Evolutionary conservation across 2,329 filamentous ascomycete species (phyloP).

Genomic region (Apiospora phragmitis): DNA sequence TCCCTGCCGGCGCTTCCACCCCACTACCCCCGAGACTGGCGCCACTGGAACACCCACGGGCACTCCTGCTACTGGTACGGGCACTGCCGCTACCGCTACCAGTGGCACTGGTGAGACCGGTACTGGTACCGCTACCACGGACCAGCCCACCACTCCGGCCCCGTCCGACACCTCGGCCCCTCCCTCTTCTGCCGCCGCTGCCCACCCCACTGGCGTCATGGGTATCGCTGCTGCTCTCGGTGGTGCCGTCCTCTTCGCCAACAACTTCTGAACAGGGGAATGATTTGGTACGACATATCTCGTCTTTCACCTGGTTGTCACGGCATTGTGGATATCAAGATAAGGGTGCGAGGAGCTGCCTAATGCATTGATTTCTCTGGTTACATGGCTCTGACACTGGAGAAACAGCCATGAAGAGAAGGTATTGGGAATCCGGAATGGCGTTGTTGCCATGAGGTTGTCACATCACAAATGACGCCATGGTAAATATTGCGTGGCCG

Average conservation of each 20-base stretch:
- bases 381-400: not conserved
- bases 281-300: not conserved
- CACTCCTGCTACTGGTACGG: slow-evolving; percentile 8
- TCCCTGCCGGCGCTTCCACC: slow-evolving; percentile 12
- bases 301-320: not conserved
- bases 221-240: slow-evolving; percentile 16
- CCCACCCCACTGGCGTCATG: slow-evolving; percentile 16
- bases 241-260: slow-evolving; percentile 10
- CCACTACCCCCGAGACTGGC: slow-evolving; percentile 10
- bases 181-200: slow-evolving; percentile 12
- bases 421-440: not conserved
- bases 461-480: not conserved
- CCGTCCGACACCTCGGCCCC: slow-evolving; percentile 16
- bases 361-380: not conserved
- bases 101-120: slow-evolving; percentile 2
- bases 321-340: not conserved
- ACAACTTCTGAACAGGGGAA: slow-evolving; percentile 17
- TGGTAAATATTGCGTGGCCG: not conserved
- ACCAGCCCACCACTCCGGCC: slow-evolving; percentile 11
- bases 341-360: not conserved
- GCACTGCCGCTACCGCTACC: slow-evolving; percentile 2
- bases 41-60: not conserved
- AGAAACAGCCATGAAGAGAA: not conserved
- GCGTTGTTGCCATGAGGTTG: not conserved
- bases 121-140: slow-evolving; percentile 13